Base-by-base conservation (phyloP, 352 stramenopile genomes). In the Phytophthora gonapodyides region DNA sequence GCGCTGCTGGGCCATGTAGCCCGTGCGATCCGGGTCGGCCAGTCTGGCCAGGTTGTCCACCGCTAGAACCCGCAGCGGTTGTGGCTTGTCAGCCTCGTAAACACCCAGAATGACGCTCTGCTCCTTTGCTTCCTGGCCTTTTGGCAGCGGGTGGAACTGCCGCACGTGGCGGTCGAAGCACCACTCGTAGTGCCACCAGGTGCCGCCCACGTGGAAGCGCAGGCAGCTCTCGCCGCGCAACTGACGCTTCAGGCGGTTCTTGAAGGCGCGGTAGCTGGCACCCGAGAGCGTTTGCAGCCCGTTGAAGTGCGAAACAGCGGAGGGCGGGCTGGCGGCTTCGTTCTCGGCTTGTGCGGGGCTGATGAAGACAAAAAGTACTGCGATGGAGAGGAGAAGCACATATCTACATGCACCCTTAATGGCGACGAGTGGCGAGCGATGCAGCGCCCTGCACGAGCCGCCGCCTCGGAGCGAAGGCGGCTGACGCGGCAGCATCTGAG, bases 151-250 rank as follows among this genome's bases (percentile, higher is more conserved):
- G 46, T 93, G 76, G 65, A 87, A 90, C 63, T 96, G 87, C 30
- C 78, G 83, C 49, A 94, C 83, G 67, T 80, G 53, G 1, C 57
- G 59, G 45, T 89, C 80, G 47, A 89, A 48, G 62, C 87, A 96
- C 84, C 87, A 96, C 63, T 96, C 87, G 69, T 96, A 93, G 19
- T 84, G 80, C 87, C 87, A 96, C 87, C 84, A 96, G 19, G 66
- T 71, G 17, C 73, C 75, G 2, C 68, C 73, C 16, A 70, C 75
- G 50, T 96, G 84, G 59, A 77, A 90, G 15, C 58, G 59, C 10
- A 93, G 67, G 50, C 87, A 96, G 40, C 71, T 61, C 9, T 67
- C 59, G 21, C 71, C 67, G 12, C 60, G 69, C 49, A 91, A 58
- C 19, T 88, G 76, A 7, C 81, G 79, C 35, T 80, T 80, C 16